Percentiles rank a stretch among this genome's conserved stretches.
Conservation (phyloP, 2,329 filamentous ascomycete genomes). For the Gliomastix tumulicola region DNA sequence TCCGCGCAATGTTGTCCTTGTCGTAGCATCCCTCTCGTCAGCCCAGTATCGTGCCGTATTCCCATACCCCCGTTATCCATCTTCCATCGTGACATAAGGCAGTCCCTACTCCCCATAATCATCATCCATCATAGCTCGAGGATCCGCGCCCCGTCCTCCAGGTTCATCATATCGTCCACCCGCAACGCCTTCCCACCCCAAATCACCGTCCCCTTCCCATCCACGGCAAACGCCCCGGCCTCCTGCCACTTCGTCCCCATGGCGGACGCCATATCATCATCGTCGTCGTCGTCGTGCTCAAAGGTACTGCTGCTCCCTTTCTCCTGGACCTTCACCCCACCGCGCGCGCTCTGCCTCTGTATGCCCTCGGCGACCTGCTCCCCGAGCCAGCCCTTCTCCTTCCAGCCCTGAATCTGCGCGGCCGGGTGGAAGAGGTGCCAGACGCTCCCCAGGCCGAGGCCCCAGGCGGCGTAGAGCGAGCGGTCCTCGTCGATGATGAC, state of each 20-base stretch:
- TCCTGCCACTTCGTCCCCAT: constrained; percentile 53
- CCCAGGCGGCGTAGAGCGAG: constrained; percentile 52
- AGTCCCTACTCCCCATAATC: too few relatives aligned
- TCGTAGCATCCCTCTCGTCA: too few relatives aligned
- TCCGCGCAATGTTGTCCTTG: too few relatives aligned
- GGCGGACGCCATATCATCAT: constrained; percentile 30
- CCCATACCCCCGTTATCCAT: too few relatives aligned
- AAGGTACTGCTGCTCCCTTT: constrained; percentile 1
- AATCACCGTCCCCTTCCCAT: constrained; percentile 39
- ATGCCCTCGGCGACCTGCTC: constrained; percentile 40
- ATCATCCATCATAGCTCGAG: too few relatives aligned
- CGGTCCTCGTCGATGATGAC: constrained; percentile 50
- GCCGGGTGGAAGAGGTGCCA: constrained; percentile 48
- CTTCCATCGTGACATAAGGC: too few relatives aligned
- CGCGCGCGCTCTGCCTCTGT: constrained; percentile 23
- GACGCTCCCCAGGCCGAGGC: constrained; percentile 41
- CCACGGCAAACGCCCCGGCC: constrained; percentile 42
- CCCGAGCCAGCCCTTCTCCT: constrained; percentile 48
- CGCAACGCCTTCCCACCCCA: constrained; percentile 41
- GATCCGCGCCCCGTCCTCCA: constrained; percentile 44
- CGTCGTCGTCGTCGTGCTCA: constrained; percentile 12
- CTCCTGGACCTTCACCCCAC: constrained; percentile 22
- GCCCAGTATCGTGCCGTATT: too few relatives aligned
- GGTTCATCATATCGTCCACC: constrained; percentile 43
- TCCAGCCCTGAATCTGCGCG: constrained; percentile 44